Evolutionary conservation across 805 yeast genomes (phyloP).

Genomic region (Suhomyces xylopsoci): DNA sequence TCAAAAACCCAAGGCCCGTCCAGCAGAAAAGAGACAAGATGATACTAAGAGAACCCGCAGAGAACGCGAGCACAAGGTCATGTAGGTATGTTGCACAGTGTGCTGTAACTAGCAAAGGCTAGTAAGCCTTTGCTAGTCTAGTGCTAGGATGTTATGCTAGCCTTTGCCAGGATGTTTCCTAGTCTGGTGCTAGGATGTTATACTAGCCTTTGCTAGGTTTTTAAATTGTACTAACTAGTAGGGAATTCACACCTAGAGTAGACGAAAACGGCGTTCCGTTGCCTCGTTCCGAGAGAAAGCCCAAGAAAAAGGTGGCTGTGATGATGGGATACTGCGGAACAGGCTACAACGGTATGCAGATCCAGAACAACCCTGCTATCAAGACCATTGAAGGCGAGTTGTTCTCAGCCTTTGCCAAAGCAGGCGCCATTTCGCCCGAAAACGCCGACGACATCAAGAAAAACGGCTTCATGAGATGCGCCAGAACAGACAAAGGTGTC

Average conservation of each 20-base stretch:
- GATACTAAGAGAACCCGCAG: conserved; percentile 19
- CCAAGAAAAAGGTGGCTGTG: conserved; percentile 87
- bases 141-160: too few relatives aligned
- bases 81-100: conserved; percentile 54
- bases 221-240: conserved; percentile 8
- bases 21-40: conserved; percentile 18
- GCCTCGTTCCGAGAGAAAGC: conserved; percentile 59
- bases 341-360: conserved; percentile 95
- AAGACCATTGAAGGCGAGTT: conserved; percentile 89
- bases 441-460: conserved; percentile 87
- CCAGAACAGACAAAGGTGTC: conserved; percentile 92
- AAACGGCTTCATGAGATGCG: conserved; percentile 82
- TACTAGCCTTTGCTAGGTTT: too few relatives aligned
- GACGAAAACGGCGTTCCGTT: conserved; percentile 65
- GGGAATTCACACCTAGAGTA: conserved; percentile 41
- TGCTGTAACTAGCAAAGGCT: too few relatives aligned
- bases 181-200: too few relatives aligned
- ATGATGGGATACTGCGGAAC: conserved; percentile 94
- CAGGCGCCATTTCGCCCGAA: conserved; percentile 85
- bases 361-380: conserved; percentile 71
- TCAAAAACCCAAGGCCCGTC: conserved; percentile 9
- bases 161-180: too few relatives aligned
- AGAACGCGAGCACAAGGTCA: conserved; percentile 36
- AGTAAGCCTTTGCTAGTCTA: too few relatives aligned
- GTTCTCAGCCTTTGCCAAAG: conserved; percentile 75